Evolutionary conservation across 805 yeast genomes (phyloP), one percentile per base, ranked within the genome.

Genomic region (Wickerhamomyces hampshirensis): DNA sequence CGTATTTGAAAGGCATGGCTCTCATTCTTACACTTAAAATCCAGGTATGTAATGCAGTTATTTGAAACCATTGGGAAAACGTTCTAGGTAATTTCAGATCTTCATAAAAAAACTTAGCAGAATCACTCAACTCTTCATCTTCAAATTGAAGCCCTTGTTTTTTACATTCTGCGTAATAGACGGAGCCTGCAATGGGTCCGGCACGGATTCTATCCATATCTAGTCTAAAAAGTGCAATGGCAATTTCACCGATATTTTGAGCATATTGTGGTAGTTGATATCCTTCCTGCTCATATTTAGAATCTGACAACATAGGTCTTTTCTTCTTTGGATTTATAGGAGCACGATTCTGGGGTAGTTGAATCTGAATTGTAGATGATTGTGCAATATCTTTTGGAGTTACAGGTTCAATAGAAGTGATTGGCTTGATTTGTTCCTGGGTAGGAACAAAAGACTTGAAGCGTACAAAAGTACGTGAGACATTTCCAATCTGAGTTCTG

Each of bases 51-150:
- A 93, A 69, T 1, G 82, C 69, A 6, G 96, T 84, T 43, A 93
- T 83, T 62, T 91, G 98, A 59, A 82, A 91, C 96, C 96, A 91
- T 60, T 88, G 95, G n/a, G 91, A 77, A 55, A 91, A 89, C 1
- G 97, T 82, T 55, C 74, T 71, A 24, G 96, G 96, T 53, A 93
- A 66, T 18, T 76, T 80, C 39, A 93, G 65, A 10, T 89, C 84
- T 37, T 85, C 84, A 56, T 87, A 93, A 69, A 87, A 93, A 56
- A 86, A 93, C 37, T 66, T 67, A 2, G 96, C 96, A 5, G 84
- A 73, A 14, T 74, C 77, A 4, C 84, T 73, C 28, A 84, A 64
- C 26, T 76, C 80, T 54, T 82, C 89, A 40, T 80, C 70, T n/a
- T 81, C 84, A 46, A 73, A 81, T 58, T 75, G 84, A 50, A 84